Conservation (phyloP, 2,329 filamentous ascomycete genomes). For the Fusarium nematophilum region DNA sequence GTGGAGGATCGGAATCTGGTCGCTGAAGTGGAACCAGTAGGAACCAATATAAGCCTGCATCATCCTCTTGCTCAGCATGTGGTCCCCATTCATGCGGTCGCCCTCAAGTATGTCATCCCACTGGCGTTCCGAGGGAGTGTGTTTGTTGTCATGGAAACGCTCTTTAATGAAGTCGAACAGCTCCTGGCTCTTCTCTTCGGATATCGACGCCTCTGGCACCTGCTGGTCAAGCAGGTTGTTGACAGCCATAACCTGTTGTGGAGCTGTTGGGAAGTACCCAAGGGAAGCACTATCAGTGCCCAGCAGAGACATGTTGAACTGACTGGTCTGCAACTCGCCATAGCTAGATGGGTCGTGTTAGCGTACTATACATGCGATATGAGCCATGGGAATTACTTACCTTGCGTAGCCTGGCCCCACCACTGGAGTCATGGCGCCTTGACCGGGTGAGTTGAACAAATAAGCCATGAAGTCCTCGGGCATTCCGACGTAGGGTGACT, state of each 20-base stretch:
- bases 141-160: slow-evolving; percentile 83
- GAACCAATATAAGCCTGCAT: slow-evolving; percentile 95
- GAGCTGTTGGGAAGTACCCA: slow-evolving; percentile 68
- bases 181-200: slow-evolving; percentile 87
- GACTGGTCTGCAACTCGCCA: slow-evolving; percentile 59
- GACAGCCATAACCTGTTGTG: slow-evolving; percentile 88
- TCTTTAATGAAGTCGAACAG: slow-evolving; percentile 84
- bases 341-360: slow-evolving; percentile 57
- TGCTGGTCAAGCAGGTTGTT: slow-evolving; percentile 85
- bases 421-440: slow-evolving; percentile 58
- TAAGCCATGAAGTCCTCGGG: slow-evolving; percentile 89
- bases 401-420: slow-evolving; percentile 56
- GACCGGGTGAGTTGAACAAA: slow-evolving; percentile 72
- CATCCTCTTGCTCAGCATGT: slow-evolving; percentile 87
- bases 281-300: slow-evolving; percentile 59
- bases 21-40: slow-evolving; percentile 95
- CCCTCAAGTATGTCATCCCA: slow-evolving; percentile 84
- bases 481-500: slow-evolving; percentile 85
- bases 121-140: slow-evolving; percentile 77
- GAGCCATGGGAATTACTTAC: slow-evolving; percentile 52
- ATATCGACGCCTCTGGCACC: slow-evolving; percentile 82
- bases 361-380: slow-evolving; percentile 4
- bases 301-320: slow-evolving; percentile 58
- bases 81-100: slow-evolving; percentile 72
- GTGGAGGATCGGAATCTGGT: slow-evolving; percentile 93